Evolutionary conservation across 495 filamentous ascomycete species (phyloP).

Genomic region (Neurospora discreta): DNA sequence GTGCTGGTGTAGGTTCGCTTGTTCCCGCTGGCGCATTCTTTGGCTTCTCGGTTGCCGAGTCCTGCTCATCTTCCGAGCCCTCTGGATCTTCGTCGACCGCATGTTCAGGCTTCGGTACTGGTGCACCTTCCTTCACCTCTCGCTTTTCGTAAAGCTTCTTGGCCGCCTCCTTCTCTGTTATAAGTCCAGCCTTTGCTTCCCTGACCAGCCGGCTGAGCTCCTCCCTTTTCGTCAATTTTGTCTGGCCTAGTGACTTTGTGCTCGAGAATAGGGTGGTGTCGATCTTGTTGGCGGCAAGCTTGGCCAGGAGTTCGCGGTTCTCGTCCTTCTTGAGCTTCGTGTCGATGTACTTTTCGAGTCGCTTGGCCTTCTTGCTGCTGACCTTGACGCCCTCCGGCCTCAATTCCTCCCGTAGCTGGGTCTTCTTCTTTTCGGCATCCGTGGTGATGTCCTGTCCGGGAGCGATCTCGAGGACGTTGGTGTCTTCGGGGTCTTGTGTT

Average conservation of each 20-base stretch:
- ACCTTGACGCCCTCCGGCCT: slow-evolving; percentile 65
- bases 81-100: slow-evolving; percentile 11
- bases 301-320: slow-evolving; percentile 71
- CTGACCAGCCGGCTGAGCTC: slow-evolving; percentile 45
- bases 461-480: slow-evolving; percentile 61
- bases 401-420: slow-evolving; percentile 43
- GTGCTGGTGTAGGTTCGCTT: not conserved
- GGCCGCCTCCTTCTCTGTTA: slow-evolving; percentile 29
- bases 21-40: not conserved
- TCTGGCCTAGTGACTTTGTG: slow-evolving; percentile 60
- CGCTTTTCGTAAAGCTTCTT: slow-evolving; percentile 23
- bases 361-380: slow-evolving; percentile 84
- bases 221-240: slow-evolving; percentile 54
- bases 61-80: slow-evolving; percentile 17
- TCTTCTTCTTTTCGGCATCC: slow-evolving; percentile 58
- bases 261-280: slow-evolving; percentile 74
- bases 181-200: slow-evolving; percentile 49
- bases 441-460: slow-evolving; percentile 44
- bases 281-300: slow-evolving; percentile 63
- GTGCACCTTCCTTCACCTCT: slow-evolving; percentile 6
- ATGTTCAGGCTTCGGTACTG: not conserved
- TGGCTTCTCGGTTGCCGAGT: slow-evolving; percentile 1
- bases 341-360: slow-evolving; percentile 95
- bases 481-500: slow-evolving; percentile 25
- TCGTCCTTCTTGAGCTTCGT: slow-evolving; percentile 93